Evolutionary conservation across 306 rosid genomes (phyloP), one percentile per base, ranked within the genome.

Genomic region (Abrus pulchellus): DNA sequence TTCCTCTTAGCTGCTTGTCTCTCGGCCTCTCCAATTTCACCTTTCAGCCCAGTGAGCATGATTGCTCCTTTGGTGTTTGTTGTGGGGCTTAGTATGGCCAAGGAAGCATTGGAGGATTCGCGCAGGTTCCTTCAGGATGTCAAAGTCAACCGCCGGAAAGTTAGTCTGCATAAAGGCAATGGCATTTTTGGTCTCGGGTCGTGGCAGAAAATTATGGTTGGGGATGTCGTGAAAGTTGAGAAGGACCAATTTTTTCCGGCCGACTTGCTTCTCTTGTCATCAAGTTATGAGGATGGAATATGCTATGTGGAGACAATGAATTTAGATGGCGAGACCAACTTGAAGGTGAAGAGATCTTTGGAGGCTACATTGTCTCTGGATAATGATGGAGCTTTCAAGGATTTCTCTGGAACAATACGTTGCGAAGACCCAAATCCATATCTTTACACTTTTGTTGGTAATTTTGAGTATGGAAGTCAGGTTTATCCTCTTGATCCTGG

Each of bases 291-390:
- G 82, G 99, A 96, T 79, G 99, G 99, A 53, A 93, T 96, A 82
- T 96, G 98, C 85, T 96, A 96, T 80, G 98, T 92, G 78, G 99
- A 96, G 89, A 96, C 98, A 6, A 96, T 96, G 98, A 96, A 96
- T 87, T 90, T 96, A 82, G 99, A 96, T 78, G 99, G 99, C 2
- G 98, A 96, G 89, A 96, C 98, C 48, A 96, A 93, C 85, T 87
- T 96, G 91, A 96, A 96, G 88, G 89, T 93, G 77, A 96, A 96
- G 86, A 90, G 99, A 87, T 87, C 90, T 56, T 90, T 93, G 92
- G 99, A 96, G 86, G 93, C 78, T 71, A 96, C 97, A 79, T 59
- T 87, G 71, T 77, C 96, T 45, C 84, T 93, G 53, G 92, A 88
- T 53, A 87, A 85, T 50, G 94, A 96, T 71, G 90, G 43, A 49